phyloP scores from a whole-genome alignment of 2,329 filamentous ascomycete genomes.

The Orbilia ellipsospora region DNA sequence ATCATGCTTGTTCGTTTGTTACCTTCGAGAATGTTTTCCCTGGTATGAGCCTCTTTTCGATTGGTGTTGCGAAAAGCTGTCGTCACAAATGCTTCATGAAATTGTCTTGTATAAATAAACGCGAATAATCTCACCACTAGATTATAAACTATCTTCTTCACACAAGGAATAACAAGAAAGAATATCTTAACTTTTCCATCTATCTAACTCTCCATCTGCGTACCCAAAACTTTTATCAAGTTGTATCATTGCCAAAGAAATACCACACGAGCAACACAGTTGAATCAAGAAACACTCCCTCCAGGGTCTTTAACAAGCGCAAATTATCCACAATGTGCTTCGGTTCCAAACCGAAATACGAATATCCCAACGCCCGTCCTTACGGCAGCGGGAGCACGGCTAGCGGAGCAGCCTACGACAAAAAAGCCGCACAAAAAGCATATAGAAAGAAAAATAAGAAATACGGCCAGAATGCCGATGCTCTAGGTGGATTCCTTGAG shows the following conservation, averaged over 20 bases:
- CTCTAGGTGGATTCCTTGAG: slow-evolving; percentile 26
- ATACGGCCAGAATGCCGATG: slow-evolving; percentile 13
- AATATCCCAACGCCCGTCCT: slow-evolving; percentile 44
- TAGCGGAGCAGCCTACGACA: slow-evolving; percentile 21
- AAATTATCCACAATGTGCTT: slow-evolving; percentile 42
- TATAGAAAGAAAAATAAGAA: slow-evolving; percentile 35
- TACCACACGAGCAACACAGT: neutral
- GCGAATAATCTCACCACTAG: neutral
- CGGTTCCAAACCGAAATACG: slow-evolving; percentile 29
- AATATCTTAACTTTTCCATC: too few species aligned
- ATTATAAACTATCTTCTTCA: neutral
- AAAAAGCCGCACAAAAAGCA: slow-evolving; percentile 23
- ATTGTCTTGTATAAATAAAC: neutral
- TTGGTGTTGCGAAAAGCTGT: neutral
- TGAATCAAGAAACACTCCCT: neutral
- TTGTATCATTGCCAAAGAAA: too few species aligned
- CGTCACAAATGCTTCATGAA: neutral
- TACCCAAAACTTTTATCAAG: too few species aligned
- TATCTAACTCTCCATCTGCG: too few species aligned
- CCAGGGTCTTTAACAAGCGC: neutral
- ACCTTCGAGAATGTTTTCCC: too few species aligned
- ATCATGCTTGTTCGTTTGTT: slow-evolving; percentile 24
- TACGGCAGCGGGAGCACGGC: slow-evolving; percentile 34
- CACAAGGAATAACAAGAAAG: too few species aligned
- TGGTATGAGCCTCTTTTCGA: neutral